Percentiles rank a stretch among this genome's conserved stretches.
These are phyloP conservation scores for Crucibulum laeve DNA, from an alignment of 768 basidiomycete species.

Conservation along the genomic window DNA sequence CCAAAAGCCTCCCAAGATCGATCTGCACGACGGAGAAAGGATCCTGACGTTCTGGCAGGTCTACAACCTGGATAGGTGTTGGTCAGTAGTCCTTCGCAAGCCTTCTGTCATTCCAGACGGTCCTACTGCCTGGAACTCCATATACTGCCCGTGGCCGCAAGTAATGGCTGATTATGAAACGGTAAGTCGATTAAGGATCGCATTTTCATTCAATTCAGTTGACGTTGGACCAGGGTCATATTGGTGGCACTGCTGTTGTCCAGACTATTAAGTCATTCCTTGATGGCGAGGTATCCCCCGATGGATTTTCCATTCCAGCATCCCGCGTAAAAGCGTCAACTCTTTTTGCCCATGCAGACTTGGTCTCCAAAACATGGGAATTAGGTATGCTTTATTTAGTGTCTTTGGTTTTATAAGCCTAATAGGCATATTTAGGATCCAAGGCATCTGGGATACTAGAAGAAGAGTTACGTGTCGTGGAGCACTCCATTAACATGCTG, in stretches of 20 bases:
- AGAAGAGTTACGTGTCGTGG: constrained; percentile 58
- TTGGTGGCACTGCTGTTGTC: constrained; percentile 44
- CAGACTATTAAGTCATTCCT: constrained; percentile 64
- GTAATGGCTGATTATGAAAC: constrained; percentile 67
- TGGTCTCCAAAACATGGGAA: constrained; percentile 57
- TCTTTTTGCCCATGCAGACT: constrained; percentile 65
- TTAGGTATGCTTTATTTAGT: constrained; percentile 36
- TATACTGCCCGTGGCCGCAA: constrained; percentile 77
- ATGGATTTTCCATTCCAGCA: constrained; percentile 59
- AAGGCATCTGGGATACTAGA: constrained; percentile 43
- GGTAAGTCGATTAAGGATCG: constrained; percentile 33
- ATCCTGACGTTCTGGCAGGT: constrained; percentile 83
- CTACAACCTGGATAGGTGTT: constrained; percentile 75
- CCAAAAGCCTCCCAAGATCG: constrained; percentile 54
- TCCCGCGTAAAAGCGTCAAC: constrained; percentile 75
- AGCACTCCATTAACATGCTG: constrained; percentile 62
- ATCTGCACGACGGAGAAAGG: constrained; percentile 64
- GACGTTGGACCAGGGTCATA: constrained; percentile 45
- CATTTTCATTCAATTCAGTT: constrained; percentile 6
- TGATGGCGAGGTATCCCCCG: constrained; percentile 48
- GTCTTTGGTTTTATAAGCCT: constrained; percentile 3
- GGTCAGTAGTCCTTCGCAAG: constrained; percentile 71
- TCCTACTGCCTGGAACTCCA: constrained; percentile 48
- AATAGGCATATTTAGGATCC: constrained; percentile 25
- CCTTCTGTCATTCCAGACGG: constrained; percentile 65